Percentiles rank a stretch among this genome's conserved stretches.
These are phyloP conservation scores for Geotrichum carabidarum DNA, from an alignment of 1,139 yeast genomes.

Conservation along the genomic window DNA sequence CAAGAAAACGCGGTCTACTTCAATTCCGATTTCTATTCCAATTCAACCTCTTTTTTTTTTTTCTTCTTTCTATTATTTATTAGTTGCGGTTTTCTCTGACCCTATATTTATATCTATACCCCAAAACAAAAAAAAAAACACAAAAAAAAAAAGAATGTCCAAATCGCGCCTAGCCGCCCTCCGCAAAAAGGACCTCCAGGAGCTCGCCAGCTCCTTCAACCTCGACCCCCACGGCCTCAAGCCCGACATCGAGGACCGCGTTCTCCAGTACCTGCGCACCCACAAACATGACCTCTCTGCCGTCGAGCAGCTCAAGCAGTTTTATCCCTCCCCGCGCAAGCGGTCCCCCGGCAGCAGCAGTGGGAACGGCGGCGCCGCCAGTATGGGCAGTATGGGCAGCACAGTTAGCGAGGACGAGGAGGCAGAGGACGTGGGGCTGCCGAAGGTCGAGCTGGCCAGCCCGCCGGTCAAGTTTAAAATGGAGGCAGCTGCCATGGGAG, in stretches of 20 bases:
- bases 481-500: too few species aligned
- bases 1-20: too few species aligned
- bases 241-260: slow-evolving; percentile 3
- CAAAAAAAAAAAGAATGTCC: neutral
- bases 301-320: neutral
- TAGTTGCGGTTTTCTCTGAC: neutral
- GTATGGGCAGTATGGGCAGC: neutral
- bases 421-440: neutral
- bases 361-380: neutral
- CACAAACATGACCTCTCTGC: neutral
- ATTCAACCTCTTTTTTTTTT: neutral
- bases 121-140: too few species aligned
- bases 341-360: neutral
- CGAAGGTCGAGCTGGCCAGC: neutral
- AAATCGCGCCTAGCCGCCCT: slow-evolving; percentile 1
- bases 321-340: slow-evolving; percentile 4
- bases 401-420: neutral
- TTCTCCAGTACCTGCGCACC: neutral
- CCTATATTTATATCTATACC: too few species aligned
- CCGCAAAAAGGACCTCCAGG: slow-evolving; percentile 4
- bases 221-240: slow-evolving; percentile 3
- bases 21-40: too few species aligned
- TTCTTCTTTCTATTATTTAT: neutral
- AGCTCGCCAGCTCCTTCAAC: slow-evolving; percentile 2
- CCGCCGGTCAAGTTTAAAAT: too few species aligned